These are phyloP conservation scores for Pelargonium myrrhifolium DNA, from an alignment of 441 rosid genomes.

Conservation along the genomic window DNA sequence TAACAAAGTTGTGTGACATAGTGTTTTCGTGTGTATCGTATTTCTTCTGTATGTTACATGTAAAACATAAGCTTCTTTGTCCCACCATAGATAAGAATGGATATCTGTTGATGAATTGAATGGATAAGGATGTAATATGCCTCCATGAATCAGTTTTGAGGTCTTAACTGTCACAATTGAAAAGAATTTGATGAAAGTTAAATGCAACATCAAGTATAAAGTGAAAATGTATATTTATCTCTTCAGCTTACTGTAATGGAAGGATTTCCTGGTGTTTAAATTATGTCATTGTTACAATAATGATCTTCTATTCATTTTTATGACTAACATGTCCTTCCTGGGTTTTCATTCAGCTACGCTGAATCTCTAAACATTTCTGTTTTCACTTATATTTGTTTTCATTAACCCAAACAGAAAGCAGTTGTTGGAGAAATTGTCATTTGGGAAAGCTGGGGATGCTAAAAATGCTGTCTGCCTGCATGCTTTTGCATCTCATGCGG, in stretches of 20 bases:
- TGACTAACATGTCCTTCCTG: too few relatives aligned
- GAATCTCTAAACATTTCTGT: too few relatives aligned
- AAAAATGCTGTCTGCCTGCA: slow-evolving; percentile 28
- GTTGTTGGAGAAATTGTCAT: slow-evolving; percentile 21
- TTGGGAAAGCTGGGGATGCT: slow-evolving; percentile 23
- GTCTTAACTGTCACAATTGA: too few relatives aligned
- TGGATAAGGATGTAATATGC: not conserved
- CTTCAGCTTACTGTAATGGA: not conserved
- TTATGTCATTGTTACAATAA: not conserved
- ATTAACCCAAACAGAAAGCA: slow-evolving; percentile 32
- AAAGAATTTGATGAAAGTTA: not conserved
- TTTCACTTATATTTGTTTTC: not conserved
- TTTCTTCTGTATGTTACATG: too few relatives aligned
- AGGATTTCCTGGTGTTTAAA: not conserved
- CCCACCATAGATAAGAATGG: not conserved
- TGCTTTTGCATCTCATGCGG: slow-evolving; percentile 30
- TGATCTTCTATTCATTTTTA: not conserved
- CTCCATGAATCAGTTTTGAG: not conserved
- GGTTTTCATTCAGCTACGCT: not conserved
- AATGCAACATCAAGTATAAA: not conserved
- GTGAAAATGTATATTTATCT: not conserved
- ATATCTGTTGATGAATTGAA: not conserved
- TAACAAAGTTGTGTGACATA: too few relatives aligned
- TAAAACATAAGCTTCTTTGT: too few relatives aligned
- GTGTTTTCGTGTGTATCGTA: too few relatives aligned